A percentile compares a stretch with the other conserved stretches of the same genome.
Conservation (phyloP, 306 rosid species). For the Neltuma alba region DNA sequence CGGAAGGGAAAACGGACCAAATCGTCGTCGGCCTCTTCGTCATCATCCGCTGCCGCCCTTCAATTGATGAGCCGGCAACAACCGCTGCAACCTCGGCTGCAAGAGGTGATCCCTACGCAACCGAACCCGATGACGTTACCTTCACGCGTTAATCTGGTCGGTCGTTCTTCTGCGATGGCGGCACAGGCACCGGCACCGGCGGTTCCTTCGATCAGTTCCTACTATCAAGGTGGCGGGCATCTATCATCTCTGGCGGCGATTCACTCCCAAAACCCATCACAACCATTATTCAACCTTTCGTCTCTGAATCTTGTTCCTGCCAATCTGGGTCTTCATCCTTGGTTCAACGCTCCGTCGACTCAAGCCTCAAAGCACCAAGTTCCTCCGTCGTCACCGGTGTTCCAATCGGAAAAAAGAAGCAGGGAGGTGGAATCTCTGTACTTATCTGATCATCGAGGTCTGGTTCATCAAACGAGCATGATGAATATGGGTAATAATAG, state of each 20-base stretch:
- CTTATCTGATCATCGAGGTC: slow-evolving; percentile 7
- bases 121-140: slow-evolving; percentile 13
- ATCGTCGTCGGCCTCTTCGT: background rate
- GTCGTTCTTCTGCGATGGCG: background rate
- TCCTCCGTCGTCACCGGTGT: slow-evolving; percentile 28
- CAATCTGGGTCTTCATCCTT: slow-evolving; percentile 47
- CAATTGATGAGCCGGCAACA: background rate
- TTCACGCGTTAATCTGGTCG: background rate
- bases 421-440: slow-evolving; percentile 31
- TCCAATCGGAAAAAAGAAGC: slow-evolving; percentile 29
- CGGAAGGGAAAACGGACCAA: slow-evolving; percentile 56
- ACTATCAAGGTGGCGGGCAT: slow-evolving; percentile 43
- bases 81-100: background rate
- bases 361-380: slow-evolving; percentile 28
- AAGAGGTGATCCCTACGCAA: background rate
- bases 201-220: background rate
- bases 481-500: background rate
- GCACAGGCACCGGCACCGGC: background rate
- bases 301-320: slow-evolving; percentile 19
- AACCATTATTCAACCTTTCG: slow-evolving; percentile 22
- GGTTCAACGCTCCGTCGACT: slow-evolving; percentile 44
- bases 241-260: slow-evolving; percentile 48
- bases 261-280: slow-evolving; percentile 38
- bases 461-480: slow-evolving; percentile 31
- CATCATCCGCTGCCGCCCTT: background rate